These are phyloP conservation scores for Cyclocybe aegerita DNA, from an alignment of 768 basidiomycete genomes.

Conservation along the genomic window DNA sequence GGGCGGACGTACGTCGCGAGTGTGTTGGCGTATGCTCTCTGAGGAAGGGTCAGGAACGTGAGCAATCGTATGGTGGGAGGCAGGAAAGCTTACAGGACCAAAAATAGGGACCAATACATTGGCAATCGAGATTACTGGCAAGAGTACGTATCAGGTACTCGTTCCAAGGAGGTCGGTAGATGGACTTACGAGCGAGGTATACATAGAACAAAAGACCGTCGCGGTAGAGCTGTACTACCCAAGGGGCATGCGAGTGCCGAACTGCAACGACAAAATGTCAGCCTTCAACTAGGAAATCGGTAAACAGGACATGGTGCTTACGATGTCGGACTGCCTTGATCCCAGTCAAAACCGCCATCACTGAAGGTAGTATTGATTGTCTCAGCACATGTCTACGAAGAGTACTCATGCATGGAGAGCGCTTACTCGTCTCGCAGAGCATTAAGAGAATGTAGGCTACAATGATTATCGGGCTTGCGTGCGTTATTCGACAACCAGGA, in stretches of 20 bases:
- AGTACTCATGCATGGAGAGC: background rate
- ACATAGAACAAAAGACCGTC: constrained; percentile 38
- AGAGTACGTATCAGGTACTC: background rate
- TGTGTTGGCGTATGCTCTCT: constrained; percentile 36
- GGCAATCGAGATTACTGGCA: constrained; percentile 30
- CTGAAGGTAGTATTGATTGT: constrained; percentile 15
- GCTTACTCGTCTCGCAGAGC: constrained; percentile 35
- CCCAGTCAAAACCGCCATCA: constrained; percentile 31
- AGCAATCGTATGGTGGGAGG: background rate
- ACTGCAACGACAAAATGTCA: constrained; percentile 16
- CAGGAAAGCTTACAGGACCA: constrained; percentile 22
- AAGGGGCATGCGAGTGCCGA: constrained; percentile 26
- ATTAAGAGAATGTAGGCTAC: constrained; percentile 34
- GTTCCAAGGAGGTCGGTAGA: background rate
- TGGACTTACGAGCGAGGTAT: constrained; percentile 29
- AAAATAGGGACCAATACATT: constrained; percentile 34
- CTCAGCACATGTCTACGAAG: background rate
- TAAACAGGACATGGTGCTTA: constrained; percentile 15
- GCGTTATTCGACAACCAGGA: constrained; percentile 26
- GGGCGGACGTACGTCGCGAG: constrained; percentile 32
- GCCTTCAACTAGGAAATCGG: constrained; percentile 2
- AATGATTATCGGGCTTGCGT: constrained; percentile 31
- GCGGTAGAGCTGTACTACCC: constrained; percentile 34
- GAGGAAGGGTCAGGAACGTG: background rate
- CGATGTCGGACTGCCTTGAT: constrained; percentile 33